Evolutionary conservation across 192 early-diverging fungal genomes (phyloP).

Genomic region (Backusella australiensis): DNA sequence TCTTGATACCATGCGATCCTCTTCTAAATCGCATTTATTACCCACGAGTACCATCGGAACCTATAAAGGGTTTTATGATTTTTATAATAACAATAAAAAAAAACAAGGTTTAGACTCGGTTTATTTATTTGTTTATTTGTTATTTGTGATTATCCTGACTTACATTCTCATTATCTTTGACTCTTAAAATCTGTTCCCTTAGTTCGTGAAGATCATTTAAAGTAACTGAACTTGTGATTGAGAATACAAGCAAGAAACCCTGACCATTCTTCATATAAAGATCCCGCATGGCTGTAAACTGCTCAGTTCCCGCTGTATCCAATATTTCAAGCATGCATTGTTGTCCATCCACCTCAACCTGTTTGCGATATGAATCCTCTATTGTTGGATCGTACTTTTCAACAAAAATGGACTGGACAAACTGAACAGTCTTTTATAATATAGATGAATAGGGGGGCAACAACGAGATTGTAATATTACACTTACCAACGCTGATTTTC

Average conservation of each 20-base stretch:
- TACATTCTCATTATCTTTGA: constrained; percentile 74
- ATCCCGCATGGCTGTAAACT: constrained; percentile 71
- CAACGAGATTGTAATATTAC: neutral
- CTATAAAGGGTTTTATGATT: constrained; percentile 61
- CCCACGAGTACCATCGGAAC: constrained; percentile 86
- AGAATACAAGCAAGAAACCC: constrained; percentile 88
- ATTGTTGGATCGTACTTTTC: constrained; percentile 97
- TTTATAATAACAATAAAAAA: constrained; percentile 66
- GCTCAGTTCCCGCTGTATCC: constrained; percentile 82
- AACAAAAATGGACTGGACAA: constrained; percentile 90
- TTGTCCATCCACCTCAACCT: constrained; percentile 79
- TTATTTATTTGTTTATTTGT: constrained; percentile 7
- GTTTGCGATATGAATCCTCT: constrained; percentile 87
- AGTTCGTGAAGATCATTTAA: constrained; percentile 80
- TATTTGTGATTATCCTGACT: constrained; percentile 14
- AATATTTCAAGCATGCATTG: constrained; percentile 86
- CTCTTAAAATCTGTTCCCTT: constrained; percentile 69
- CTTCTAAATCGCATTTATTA: constrained; percentile 88
- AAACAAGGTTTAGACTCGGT: constrained; percentile 5
- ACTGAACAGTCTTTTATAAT: constrained; percentile 71
- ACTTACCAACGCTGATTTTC: constrained; percentile 79
- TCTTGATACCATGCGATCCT: constrained; percentile 63
- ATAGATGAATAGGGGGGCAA: neutral
- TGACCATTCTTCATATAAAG: constrained; percentile 92
- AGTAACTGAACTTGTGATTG: constrained; percentile 68